Evolutionary conservation across 139 green algal genomes (phyloP).

Genomic region (Picochlorum costavermella): DNA sequence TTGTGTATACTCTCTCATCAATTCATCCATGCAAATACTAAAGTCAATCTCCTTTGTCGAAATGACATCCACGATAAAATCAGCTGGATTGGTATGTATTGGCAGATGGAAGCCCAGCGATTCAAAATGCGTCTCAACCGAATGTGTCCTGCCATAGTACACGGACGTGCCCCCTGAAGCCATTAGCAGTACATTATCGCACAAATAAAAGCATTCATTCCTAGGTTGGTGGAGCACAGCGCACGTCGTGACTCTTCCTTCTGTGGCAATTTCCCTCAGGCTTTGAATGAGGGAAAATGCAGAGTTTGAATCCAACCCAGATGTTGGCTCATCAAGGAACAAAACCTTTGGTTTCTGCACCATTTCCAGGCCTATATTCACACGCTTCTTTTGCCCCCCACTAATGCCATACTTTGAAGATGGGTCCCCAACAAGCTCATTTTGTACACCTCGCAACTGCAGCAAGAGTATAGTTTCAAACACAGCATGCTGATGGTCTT

Average conservation of each 20-base stretch:
- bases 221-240: constrained; percentile 68
- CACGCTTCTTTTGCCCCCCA: constrained; percentile 61
- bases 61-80: constrained; percentile 68
- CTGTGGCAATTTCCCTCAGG: constrained; percentile 30
- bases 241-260: constrained; percentile 44
- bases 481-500: constrained; percentile 25
- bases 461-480: constrained; percentile 19
- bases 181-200: constrained; percentile 73
- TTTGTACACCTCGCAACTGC: constrained; percentile 32
- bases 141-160: constrained; percentile 36
- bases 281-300: constrained; percentile 38
- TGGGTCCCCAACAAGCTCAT: constrained; percentile 54
- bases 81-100: constrained; percentile 52
- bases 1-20: too few relatives aligned
- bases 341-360: constrained; percentile 59
- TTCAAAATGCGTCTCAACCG: constrained; percentile 37
- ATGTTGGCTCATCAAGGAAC: constrained; percentile 65
- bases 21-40: too few relatives aligned
- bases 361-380: constrained; percentile 72
- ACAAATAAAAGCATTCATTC: constrained; percentile 44
- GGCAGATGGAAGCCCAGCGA: constrained; percentile 36
- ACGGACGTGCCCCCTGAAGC: constrained; percentile 52
- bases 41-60: constrained; percentile 6
- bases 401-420: constrained; percentile 42
- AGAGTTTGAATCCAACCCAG: constrained; percentile 50